A percentile compares a stretch with the other conserved stretches of the same genome.
phyloP scores from a whole-genome alignment of 192 early-diverging fungal genomes.

The Backusella circina region DNA sequence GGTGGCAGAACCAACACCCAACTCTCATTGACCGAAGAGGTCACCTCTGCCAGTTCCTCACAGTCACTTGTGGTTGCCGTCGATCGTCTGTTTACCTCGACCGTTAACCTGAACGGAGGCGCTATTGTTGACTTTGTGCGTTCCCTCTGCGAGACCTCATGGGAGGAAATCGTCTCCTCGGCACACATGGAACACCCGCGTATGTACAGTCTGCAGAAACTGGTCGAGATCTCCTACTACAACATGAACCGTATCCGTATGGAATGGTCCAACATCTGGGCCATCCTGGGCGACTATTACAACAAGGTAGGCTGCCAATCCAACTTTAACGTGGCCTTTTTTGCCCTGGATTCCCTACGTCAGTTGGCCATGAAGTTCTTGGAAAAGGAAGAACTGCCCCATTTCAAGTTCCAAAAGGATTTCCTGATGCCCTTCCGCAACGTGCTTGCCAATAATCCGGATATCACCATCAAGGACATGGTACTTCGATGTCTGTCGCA shows the following conservation, averaged over 20 bases:
- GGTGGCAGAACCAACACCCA: not conserved
- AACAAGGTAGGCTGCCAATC: constrained; percentile 84
- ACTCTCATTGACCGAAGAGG: constrained; percentile 35
- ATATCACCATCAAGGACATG: constrained; percentile 75
- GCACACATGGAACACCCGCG: constrained; percentile 58
- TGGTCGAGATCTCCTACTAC: constrained; percentile 96
- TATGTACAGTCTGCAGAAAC: constrained; percentile 90
- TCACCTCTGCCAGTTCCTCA: constrained; percentile 53
- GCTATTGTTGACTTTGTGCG: constrained; percentile 90
- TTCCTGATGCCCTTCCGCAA: constrained; percentile 88
- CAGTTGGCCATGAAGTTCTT: constrained; percentile 93
- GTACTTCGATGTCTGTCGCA: constrained; percentile 74
- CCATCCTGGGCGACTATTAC: constrained; percentile 77
- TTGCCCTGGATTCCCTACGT: constrained; percentile 88
- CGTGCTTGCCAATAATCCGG: constrained; percentile 73
- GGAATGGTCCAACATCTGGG: constrained; percentile 95
- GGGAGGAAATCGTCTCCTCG: constrained; percentile 83
- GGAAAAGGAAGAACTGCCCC: constrained; percentile 91
- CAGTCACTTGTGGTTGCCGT: constrained; percentile 76
- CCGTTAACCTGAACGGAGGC: constrained; percentile 71
- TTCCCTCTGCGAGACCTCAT: constrained; percentile 78
- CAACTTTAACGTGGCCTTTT: constrained; percentile 79
- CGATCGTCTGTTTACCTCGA: constrained; percentile 83
- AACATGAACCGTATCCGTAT: constrained; percentile 95
- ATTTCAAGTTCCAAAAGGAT: constrained; percentile 94